phyloP scores from a whole-genome alignment of 2,329 filamentous ascomycete species.

The Teratosphaeria zuluensis region DNA sequence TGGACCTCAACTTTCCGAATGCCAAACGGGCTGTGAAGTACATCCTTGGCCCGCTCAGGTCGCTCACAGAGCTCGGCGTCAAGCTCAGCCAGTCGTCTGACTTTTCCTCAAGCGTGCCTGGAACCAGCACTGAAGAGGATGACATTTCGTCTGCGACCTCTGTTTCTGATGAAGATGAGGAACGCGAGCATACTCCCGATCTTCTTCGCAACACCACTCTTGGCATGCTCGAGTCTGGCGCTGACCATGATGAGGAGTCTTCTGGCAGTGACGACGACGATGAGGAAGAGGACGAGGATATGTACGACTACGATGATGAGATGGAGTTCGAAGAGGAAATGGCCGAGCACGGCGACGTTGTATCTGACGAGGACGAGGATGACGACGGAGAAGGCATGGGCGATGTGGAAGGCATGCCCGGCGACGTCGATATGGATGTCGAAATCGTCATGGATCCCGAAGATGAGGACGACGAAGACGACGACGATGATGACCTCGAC shows the following conservation, averaged over 20 bases:
- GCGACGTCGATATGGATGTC: conserved; percentile 57
- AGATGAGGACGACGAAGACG: conserved; percentile 51
- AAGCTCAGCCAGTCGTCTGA: conserved; percentile 74
- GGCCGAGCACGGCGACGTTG: conserved; percentile 71
- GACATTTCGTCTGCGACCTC: conserved; percentile 83
- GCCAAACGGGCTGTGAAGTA: conserved; percentile 94
- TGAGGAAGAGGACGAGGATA: conserved; percentile 67
- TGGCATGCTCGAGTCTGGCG: conserved; percentile 81
- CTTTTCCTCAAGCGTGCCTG: conserved; percentile 49
- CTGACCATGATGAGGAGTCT: conserved; percentile 72
- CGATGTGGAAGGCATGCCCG: conserved; percentile 53
- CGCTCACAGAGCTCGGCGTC: conserved; percentile 78
- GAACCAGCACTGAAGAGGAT: conserved; percentile 64
- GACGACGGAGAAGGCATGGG: conserved; percentile 76
- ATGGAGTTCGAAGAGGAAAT: conserved; percentile 88
- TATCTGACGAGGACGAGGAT: conserved; percentile 81
- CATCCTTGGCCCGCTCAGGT: conserved; percentile 80
- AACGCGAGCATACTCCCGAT: conserved; percentile 86
- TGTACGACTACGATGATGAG: conserved; percentile 84
- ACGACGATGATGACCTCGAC: conserved; percentile 53
- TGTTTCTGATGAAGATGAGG: conserved; percentile 54
- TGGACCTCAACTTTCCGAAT: conserved; percentile 88
- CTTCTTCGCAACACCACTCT: conserved; percentile 93
- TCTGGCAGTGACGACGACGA: conserved; percentile 54
- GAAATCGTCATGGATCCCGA: conserved; percentile 84